These are phyloP conservation scores for Schizonepeta tenuifolia DNA, from an alignment of 257 asterid genomes.

Conservation along the genomic window DNA sequence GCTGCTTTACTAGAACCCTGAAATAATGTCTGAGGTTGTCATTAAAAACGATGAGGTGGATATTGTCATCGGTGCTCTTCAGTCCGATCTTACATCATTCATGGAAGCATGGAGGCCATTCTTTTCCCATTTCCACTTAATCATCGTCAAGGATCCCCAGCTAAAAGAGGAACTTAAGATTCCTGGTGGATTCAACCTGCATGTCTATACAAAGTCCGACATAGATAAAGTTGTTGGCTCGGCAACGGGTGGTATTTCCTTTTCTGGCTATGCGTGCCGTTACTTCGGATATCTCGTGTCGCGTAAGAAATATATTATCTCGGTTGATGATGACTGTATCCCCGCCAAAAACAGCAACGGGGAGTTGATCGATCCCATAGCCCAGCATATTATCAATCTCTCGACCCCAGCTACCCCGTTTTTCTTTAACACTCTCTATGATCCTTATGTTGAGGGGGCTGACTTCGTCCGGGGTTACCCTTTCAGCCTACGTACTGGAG, in stretches of 20 bases:
- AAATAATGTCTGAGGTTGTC: conserved; percentile 52
- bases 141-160: conserved; percentile 83
- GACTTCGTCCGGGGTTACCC: conserved; percentile 98
- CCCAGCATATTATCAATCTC: conserved; percentile 80
- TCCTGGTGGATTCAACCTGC: conserved; percentile 65
- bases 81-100: conserved; percentile 73
- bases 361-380: conserved; percentile 46
- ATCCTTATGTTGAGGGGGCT: conserved; percentile 74
- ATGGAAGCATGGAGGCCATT: conserved; percentile 85
- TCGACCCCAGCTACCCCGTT: conserved; percentile 88
- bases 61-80: conserved; percentile 70
- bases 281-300: conserved; percentile 91
- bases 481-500: conserved; percentile 87
- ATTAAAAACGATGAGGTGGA: conserved; percentile 62
- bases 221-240: conserved; percentile 67
- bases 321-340: conserved; percentile 82
- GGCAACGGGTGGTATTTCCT: conserved; percentile 47
- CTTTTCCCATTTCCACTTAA: conserved; percentile 80
- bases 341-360: conserved; percentile 72
- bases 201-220: conserved; percentile 64
- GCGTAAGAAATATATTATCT: conserved; percentile 64
- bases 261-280: conserved; percentile 87
- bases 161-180: conserved; percentile 69
- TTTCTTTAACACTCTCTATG: conserved; percentile 89
- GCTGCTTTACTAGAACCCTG: conserved; percentile 20